Base-by-base conservation (phyloP, 768 basidiomycete genomes). In the Rhizopogon sp. region DNA sequence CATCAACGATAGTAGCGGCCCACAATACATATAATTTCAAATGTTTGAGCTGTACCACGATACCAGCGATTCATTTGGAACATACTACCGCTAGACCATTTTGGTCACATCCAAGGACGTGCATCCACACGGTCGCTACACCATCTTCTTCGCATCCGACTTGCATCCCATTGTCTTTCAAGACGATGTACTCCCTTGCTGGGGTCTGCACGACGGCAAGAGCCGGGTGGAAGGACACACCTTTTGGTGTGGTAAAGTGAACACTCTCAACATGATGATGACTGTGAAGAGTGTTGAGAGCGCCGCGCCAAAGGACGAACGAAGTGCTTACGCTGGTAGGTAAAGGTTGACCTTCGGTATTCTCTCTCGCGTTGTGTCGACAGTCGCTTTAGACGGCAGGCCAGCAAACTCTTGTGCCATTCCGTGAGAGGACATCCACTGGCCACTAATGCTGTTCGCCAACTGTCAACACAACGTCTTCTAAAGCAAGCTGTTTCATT, bases 81-180 rank as follows among this genome's bases (percentile, higher is more conserved):
- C 31, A 33, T 33, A 33, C 10, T 33, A 33, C 31, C 31, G 31
- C 31, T 33, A 33, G 10, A 7, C 31, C 31, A 33, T 33, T 33
- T 10, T 33, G 31, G 31, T 33, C 9, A 33, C 70, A 25, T 25
- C 25, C 25, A 9, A 90, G 52, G 40, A 88, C 62, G 47, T 72
- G 58, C 74, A 76, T 83, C 88, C 88, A 91, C 8, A 84, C 72
- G 3, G 61, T 55, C 6, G 77, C 77, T 22, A 90, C 74, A 0
- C 87, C 88, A 6, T 87, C 86, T 61, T 90, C 88, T 66, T 92
- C 89, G 53, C 74, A 76, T 6, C 89, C 89, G 10, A 90, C 75
- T 59, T 87, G 81, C 81, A 88, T 83, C 14, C 89, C 89, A 25
- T 25, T 25, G 25, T 25, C 25, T 25, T 25, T 25, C 25, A 25